Base-by-base conservation (phyloP, 495 filamentous ascomycete species). In the Bryoglossum gracile region DNA sequence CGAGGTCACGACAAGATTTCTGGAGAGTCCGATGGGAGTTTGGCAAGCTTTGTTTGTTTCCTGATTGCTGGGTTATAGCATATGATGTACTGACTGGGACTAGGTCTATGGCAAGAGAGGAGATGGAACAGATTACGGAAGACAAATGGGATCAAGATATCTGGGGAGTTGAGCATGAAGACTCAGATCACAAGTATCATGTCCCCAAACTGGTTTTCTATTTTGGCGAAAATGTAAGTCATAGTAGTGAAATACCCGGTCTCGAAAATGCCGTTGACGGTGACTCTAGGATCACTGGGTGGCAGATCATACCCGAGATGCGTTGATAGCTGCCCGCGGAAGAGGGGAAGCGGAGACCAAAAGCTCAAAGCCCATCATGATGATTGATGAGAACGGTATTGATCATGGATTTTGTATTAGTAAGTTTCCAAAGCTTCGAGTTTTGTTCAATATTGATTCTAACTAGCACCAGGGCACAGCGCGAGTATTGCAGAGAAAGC, bases 391-490 rank as follows among this genome's bases (percentile, higher is more conserved):
- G 53, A 73, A 77, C 19, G 75, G 76, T 0, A 66, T 90, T 51
- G 84, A 83, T 28, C 89, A 95, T 74, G 84, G 74, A 0, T 95
- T 95, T 66, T 89, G 84, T 62, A 75, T 91, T 42, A 71, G 81
- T 84, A 58, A 77, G 81, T 76, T 46, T 35, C 32, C 18, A 8
- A n/a, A 11, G 17, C 6, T 21, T 18, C 8, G 34, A 18, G 32
- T 23, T n/a, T n/a, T 8, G 44, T 24, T 25, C 18, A 43, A 3
- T 17, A 13, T 24, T 4, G 10, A 34, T 13, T 8, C 11, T 45
- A 16, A 48, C 14, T 59, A 38, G 55, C 19, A 51, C 10, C 49
- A 82, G 79, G 72, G 26, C 75, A 86, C 61, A 82, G 74, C 53
- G 78, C 80, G 42, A 51, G 61, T n/a, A 75, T 86, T 56, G 82